phyloP scores from a whole-genome alignment of 805 yeast genomes.

The Monosporozyma servazzii region DNA sequence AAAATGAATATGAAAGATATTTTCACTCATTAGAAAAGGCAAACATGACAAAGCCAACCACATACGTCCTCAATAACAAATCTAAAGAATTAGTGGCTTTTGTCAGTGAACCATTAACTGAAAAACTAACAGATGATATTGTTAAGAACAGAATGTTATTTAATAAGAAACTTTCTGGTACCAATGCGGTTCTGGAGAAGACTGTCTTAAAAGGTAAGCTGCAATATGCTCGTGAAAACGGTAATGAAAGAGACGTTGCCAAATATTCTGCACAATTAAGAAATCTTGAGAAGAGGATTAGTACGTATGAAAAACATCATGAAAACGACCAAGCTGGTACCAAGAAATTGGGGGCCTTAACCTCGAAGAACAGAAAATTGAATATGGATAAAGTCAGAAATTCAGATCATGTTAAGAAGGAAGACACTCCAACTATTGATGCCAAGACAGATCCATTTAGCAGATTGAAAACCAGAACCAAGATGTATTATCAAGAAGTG shows the following conservation, averaged over 20 bases:
- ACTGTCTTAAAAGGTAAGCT: conserved; percentile 64
- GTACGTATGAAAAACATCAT: conserved; percentile 30
- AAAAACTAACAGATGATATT: conserved; percentile 68
- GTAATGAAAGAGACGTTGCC: conserved; percentile 36
- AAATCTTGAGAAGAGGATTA: conserved; percentile 32
- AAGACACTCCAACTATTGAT: conserved; percentile 23
- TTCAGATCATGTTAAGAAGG: conserved; percentile 63
- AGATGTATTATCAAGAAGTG: conserved; percentile 58
- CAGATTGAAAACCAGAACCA: conserved; percentile 79
- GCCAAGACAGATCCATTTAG: conserved; percentile 72
- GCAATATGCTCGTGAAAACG: conserved; percentile 60
- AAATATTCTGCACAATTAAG: conserved; percentile 41
- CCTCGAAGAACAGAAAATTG: conserved; percentile 75
- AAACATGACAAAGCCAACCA: conserved; percentile 41
- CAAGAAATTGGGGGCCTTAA: conserved; percentile 56
- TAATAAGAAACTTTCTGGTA: conserved; percentile 48
- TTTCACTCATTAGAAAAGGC: conserved; percentile 50
- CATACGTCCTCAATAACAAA: conserved; percentile 57
- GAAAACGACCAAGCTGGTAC: conserved; percentile 34
- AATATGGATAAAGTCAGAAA: conserved; percentile 68
- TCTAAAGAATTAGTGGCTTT: conserved; percentile 52
- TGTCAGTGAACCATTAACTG: conserved; percentile 56
- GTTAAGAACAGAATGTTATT: conserved; percentile 62
- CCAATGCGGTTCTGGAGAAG: conserved; percentile 69
- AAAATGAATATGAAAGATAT: conserved; percentile 68